Evolutionary conservation across 2,329 filamentous ascomycete genomes (phyloP), one percentile per base, ranked within the genome.

Genomic region (Mycosphaerella sp.): DNA sequence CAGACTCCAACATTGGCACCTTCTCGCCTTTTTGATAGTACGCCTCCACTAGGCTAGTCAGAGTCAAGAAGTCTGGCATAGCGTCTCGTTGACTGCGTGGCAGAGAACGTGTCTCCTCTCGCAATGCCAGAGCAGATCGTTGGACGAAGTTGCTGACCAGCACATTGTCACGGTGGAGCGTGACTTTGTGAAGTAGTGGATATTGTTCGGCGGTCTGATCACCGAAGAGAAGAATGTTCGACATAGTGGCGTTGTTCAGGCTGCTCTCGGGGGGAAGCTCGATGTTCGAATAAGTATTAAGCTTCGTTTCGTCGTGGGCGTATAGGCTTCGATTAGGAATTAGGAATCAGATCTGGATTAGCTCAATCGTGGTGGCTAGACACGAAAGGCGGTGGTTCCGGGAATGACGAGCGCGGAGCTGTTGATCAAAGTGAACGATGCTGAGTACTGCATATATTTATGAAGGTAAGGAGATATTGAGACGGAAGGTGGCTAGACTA

Each of bases 151-250:
- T 79, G 60, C 74, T 76, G 43, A 84, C 75, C 21, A 85, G 73
- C 44, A 80, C 78, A 64, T 77, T 77, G 63, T 74, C 73, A 59
- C 71, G 75, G 62, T 73, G 71, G 44, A 73, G 68, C 50, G 69
- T 67, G 27, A 73, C 68, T 61, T 74, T 74, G 59, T 72, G 69
- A 54, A 87, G 70, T 58, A 85, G 80, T 59, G 72, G 73, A 64
- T 84, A 79, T 61, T 82, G 82, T 66, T 85, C 81, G 61, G 81
- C 75, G 54, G 83, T 86, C 70, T 87, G 84, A 65, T 87, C 84
- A 71, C 83, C 83, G 65, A 86, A 85, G 56, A 86, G 78, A 67
- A 85, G 77, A 52, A 73, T 64, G 63, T 76, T 75, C 65, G 67
- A 65, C 67, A 69, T 69, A n/a, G 44, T 66, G 48, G 41, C 17